Conservation (phyloP, 2,329 filamentous ascomycete species). For the Venturia pyrina region DNA sequence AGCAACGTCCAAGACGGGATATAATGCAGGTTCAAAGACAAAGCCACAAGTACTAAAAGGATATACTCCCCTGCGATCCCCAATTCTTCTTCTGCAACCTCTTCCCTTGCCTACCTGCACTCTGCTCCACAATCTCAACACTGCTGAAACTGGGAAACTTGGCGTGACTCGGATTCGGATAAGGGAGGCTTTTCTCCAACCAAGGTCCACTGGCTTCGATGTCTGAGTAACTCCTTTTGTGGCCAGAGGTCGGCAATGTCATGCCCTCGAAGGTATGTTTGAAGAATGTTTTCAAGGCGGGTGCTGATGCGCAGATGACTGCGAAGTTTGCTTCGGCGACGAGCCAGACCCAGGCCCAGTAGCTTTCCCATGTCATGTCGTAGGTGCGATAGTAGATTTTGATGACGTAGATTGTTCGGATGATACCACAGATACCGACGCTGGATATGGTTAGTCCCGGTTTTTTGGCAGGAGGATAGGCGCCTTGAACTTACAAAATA, state of each 20-base stretch:
- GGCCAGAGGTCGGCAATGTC: not conserved
- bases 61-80: not conserved
- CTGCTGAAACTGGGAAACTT: not conserved
- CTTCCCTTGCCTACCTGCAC: not conserved
- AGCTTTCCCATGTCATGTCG: constrained; percentile 12
- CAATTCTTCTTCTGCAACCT: not conserved
- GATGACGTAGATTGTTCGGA: constrained; percentile 25
- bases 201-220: not conserved
- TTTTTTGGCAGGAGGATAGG: not conserved
- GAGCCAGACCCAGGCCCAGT: constrained; percentile 9
- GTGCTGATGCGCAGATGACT: constrained; percentile 11
- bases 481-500: constrained; percentile 18
- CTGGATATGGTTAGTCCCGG: constrained; percentile 14
- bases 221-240: not conserved
- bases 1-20: not conserved
- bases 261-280: constrained; percentile 3
- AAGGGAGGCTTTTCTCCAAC: not conserved
- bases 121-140: not conserved
- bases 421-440: constrained; percentile 25
- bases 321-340: constrained; percentile 6
- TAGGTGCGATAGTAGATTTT: constrained; percentile 16
- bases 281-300: constrained; percentile 12
- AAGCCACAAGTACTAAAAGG: not conserved
- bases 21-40: not conserved
- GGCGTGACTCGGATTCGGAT: not conserved